These are phyloP conservation scores for Cyclostephanos invisitatus DNA, from an alignment of 108 stramenopile genomes.

Conservation along the genomic window DNA sequence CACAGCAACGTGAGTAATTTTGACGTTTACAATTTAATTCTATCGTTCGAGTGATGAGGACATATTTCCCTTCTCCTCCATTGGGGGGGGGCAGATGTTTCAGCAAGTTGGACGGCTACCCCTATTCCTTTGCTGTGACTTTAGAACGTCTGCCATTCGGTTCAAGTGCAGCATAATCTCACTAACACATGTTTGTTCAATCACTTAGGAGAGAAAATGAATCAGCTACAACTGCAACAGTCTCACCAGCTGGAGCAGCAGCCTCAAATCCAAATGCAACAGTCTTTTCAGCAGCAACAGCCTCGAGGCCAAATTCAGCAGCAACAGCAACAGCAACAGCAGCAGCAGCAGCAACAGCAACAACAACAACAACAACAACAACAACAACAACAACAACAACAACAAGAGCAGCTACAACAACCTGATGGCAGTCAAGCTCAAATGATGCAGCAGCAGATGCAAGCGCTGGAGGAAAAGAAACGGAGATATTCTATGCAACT, in stretches of 20 bases:
- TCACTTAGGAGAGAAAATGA: conserved; percentile 12
- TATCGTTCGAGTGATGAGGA: neutral
- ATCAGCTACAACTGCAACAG: conserved; percentile 17
- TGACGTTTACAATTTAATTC: neutral
- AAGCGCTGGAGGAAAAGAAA: conserved; percentile 9
- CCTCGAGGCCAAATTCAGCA: conserved; percentile 1
- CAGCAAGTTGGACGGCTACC: neutral
- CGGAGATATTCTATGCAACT: conserved; percentile 10
- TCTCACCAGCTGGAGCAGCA: conserved; percentile 20
- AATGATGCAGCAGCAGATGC: neutral
- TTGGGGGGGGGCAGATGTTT: neutral
- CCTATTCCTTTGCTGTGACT: neutral
- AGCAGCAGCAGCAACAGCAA: conserved; percentile 11
- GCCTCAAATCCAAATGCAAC: conserved; percentile 15
- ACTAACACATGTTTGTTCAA: neutral
- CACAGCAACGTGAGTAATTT: conserved; percentile 14
- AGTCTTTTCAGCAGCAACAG: conserved; percentile 18
- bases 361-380: conserved; percentile 5
- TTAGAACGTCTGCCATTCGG: neutral
- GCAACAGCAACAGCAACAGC: conserved; percentile 7
- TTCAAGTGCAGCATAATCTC: neutral
- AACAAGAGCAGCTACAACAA: neutral
- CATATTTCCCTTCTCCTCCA: neutral
- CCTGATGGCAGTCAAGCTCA: neutral
- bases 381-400: conserved; percentile 13